Evolutionary conservation across 2,329 filamentous ascomycete genomes (phyloP), one percentile per base, ranked within the genome.

Genomic region (Sarocladium kiliense): DNA sequence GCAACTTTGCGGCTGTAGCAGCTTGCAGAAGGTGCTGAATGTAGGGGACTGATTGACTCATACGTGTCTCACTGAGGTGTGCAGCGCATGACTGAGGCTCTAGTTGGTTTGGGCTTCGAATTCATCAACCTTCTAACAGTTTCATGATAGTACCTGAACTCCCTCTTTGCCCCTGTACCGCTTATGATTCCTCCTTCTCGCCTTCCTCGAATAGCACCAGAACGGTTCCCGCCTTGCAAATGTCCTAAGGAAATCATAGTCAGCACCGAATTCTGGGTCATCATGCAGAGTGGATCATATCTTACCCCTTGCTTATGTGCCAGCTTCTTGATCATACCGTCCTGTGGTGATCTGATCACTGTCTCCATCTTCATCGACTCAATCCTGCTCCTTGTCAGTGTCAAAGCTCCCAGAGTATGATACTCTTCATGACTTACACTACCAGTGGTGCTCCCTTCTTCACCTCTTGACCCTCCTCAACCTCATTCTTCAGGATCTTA

Each of bases 331-430:
- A 92, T 80, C 1, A 84, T 75, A 6, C 88, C 88, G 57, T 83
- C 80, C 59, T 89, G 86, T 7, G 88, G 88, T 54, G 87, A 89
- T 58, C 88, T 80, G 62, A 92, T 91, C 1, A 91, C 86, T 1
- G 88, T 92, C 68, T 92, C 88, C 88, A 92, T 92, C 77, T 92
- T 92, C 88, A 92, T 92, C 57, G 88, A 91, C 71, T 92, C 88
- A 64, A 92, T 91, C 1, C 82, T 85, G 56, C 16, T 44, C 5
- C 2, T 25, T 37, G 55, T 71, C 58, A 71, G 67, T 53, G 63
- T 32, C 3, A 21, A 3, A 19, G 27, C 18, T 16, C 5, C 11
- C 7, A 73, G 72, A 58, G 71, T 71, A 4, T 4, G 42, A 27
- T 41, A 16, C 16, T 30, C 4, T 6, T 27, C 23, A 47, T 26